Conservation (phyloP, 805 yeast genomes). For the Teunomyces cretensis region DNA sequence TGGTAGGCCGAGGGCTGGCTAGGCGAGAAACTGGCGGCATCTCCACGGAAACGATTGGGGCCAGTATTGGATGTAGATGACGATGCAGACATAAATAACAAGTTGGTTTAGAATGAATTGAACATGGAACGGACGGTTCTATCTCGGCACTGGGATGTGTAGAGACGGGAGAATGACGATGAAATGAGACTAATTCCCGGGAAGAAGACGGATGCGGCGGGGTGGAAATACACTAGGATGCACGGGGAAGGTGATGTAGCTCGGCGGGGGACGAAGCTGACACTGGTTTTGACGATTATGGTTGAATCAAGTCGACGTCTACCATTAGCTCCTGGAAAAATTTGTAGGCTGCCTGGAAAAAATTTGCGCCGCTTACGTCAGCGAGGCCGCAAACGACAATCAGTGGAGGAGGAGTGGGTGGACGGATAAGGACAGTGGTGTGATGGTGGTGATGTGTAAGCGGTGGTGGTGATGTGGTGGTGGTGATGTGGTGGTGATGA, state of each 20-base stretch:
- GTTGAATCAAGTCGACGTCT: conserved; percentile 1
- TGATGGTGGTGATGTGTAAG: neutral
- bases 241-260: neutral
- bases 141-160: neutral
- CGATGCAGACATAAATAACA: conserved; percentile 13
- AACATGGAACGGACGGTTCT: conserved; percentile 5
- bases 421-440: no score
- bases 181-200: neutral
- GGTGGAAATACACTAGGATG: neutral
- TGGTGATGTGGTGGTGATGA: neutral
- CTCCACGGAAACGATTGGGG: conserved; percentile 38
- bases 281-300: neutral
- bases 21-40: conserved; percentile 40
- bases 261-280: neutral
- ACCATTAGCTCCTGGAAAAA: conserved; percentile 1
- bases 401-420: no score
- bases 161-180: neutral
- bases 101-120: conserved; percentile 2
- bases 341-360: conserved; percentile 1
- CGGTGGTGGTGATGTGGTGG: neutral
- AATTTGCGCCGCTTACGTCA: neutral
- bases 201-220: neutral
- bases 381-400: neutral
- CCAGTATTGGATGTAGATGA: conserved; percentile 28
- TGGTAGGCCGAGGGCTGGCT: conserved; percentile 13